Conservation (phyloP, 2,329 filamentous ascomycete species). For the Chaetomium olivaceum region DNA sequence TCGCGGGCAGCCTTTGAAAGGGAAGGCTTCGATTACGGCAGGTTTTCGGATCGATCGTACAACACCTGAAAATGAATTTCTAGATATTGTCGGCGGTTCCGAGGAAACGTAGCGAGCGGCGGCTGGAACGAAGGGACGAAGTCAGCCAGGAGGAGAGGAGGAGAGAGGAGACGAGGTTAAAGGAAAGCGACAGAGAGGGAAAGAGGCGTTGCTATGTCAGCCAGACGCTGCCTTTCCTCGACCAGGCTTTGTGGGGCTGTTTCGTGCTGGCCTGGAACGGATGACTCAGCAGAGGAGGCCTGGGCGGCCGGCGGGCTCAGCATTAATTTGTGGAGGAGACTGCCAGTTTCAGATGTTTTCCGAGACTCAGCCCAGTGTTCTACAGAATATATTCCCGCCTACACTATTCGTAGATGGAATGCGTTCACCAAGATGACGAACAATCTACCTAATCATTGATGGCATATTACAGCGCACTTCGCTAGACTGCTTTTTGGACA, state of each 20-base stretch:
- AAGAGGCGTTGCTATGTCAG: not conserved
- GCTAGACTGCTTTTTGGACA: not conserved
- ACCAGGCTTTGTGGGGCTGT: not conserved
- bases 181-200: not conserved
- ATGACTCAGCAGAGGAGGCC: not conserved
- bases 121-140: slow-evolving; percentile 3
- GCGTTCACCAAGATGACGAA: not conserved
- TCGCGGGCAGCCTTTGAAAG: slow-evolving; percentile 4
- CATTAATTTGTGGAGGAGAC: not conserved
- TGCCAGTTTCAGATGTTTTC: too few relatives aligned
- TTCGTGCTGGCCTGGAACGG: not conserved
- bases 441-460: not conserved
- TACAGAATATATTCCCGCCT: too few relatives aligned
- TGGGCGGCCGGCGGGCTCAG: not conserved
- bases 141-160: not conserved
- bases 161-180: not conserved
- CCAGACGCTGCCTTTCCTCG: not conserved
- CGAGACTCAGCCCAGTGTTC: too few relatives aligned
- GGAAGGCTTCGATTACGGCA: not conserved
- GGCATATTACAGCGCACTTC: not conserved
- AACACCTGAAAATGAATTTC: not conserved
- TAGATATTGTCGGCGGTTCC: not conserved
- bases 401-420: too few relatives aligned
- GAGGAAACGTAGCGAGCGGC: slow-evolving; percentile 14
- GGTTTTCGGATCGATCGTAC: not conserved